These are phyloP conservation scores for Fraxinus velutina DNA, from an alignment of 305 asterid genomes.

Conservation along the genomic window DNA sequence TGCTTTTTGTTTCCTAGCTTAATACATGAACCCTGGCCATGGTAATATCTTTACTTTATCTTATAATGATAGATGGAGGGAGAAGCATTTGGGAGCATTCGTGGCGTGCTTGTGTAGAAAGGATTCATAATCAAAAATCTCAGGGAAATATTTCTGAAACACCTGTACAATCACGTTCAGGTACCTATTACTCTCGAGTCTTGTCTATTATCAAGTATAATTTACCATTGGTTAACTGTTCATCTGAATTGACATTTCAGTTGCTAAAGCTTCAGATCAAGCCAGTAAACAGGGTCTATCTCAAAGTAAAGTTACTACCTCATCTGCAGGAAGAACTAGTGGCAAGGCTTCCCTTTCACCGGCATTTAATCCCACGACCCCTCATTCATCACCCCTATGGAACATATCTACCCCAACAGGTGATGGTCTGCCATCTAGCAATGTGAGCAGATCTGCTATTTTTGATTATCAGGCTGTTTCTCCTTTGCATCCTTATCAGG, in stretches of 20 bases:
- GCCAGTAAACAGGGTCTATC: conserved; percentile 40
- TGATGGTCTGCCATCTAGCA: conserved; percentile 52
- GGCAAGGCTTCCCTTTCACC: conserved; percentile 50
- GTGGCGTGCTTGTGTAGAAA: conserved; percentile 84
- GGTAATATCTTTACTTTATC: conserved; percentile 1
- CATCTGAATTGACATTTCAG: conserved; percentile 39
- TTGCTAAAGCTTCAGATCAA: conserved; percentile 57
- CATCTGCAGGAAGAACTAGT: conserved; percentile 40
- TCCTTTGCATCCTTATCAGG: conserved; percentile 57
- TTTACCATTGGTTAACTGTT: conserved; percentile 27
- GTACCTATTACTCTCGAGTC: conserved; percentile 34
- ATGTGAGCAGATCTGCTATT: conserved; percentile 42
- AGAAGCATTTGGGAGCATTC: conserved; percentile 81
- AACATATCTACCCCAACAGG: conserved; percentile 57
- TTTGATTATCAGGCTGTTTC: conserved; percentile 59
- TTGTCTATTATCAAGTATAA: conserved; percentile 1
- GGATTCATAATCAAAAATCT: conserved; percentile 53
- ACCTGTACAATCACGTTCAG: conserved; percentile 59
- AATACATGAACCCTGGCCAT: conserved; percentile 19
- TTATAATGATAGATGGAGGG: conserved; percentile 59
- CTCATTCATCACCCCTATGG: conserved; percentile 75
- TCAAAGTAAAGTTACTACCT: conserved; percentile 42
- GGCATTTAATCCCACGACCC: conserved; percentile 42
- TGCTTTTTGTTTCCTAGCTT: not conserved
- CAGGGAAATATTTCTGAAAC: conserved; percentile 52